These are phyloP conservation scores for Pythium oligandrum DNA, from an alignment of 352 stramenopile genomes.

Conservation along the genomic window DNA sequence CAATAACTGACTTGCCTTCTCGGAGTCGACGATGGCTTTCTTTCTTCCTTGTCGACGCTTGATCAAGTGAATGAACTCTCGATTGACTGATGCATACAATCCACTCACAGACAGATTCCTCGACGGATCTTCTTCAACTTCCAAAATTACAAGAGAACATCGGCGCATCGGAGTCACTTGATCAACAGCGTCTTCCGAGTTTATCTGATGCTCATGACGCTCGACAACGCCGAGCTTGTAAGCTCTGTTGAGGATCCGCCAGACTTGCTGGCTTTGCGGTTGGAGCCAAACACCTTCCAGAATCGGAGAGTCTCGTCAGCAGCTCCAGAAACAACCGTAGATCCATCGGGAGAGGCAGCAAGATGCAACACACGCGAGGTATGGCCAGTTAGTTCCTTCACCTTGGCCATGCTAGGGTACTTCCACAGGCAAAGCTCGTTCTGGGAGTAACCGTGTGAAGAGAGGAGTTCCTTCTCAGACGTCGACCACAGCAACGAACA, in stretches of 20 bases:
- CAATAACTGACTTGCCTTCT: no score
- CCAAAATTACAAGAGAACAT: no score
- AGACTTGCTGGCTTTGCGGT: conserved; percentile 67
- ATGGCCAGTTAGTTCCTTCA: conserved; percentile 98
- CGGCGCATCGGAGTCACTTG: not conserved
- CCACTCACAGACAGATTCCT: no score
- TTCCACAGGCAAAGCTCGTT: conserved; percentile 99
- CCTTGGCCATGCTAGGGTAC: conserved; percentile 97
- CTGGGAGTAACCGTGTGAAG: conserved; percentile 96
- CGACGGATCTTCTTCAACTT: no score
- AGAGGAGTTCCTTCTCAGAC: conserved; percentile 94
- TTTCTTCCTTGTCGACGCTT: no score
- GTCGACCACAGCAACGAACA: conserved; percentile 95
- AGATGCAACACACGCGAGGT: conserved; percentile 96
- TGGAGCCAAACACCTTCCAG: conserved; percentile 97
- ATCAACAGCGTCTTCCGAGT: not conserved
- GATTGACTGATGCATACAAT: no score
- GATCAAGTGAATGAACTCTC: no score
- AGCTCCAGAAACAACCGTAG: conserved; percentile 95
- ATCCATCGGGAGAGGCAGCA: conserved; percentile 94
- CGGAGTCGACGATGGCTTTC: no score
- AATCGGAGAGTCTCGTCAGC: conserved; percentile 99
- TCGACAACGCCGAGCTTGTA: conserved; percentile 63
- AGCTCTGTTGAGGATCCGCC: conserved; percentile 47
- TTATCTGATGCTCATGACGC: conserved; percentile 83